Evolutionary conservation across 2,329 filamentous ascomycete genomes (phyloP), one percentile per base, ranked within the genome.

Genomic region (Colletotrichum trifolii): DNA sequence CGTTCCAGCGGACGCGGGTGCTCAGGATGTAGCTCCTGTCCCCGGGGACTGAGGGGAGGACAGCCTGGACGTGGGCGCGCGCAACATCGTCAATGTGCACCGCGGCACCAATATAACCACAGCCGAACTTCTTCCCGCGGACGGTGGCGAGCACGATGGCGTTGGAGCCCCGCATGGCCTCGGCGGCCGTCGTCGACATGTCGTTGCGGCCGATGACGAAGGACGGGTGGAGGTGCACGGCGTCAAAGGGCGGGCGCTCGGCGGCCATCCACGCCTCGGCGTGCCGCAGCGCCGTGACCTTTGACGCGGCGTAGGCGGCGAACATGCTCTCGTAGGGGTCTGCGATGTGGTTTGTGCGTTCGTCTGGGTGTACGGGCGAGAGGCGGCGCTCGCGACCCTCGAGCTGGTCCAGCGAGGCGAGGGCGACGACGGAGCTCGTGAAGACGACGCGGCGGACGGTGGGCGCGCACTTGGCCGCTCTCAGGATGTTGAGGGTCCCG

Each of bases 401-500:
- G 42, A 66, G 38, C 33, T 66, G 60, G 25, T 54, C 60, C 4
- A 67, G 55, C 7, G 60, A 53, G 4, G 54, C 3, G 40, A 62
- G 6, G 42, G 79, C 73, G 4, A 82, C 83, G 66, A 85, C 83
- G n/a, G 82, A 85, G 57, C 79, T 82, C 9, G 83, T 85, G 8
- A 83, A 74, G 9, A 86, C 78, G 13, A 85, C 75, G 33, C 79
- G 74, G 67, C 73, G 76, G 13, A 85, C 78, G 39, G 66, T 59
- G 12, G 57, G 49, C 6, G 54, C 69, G 17, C 74, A 71, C 62
- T 82, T 78, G 47, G 84, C 76, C 0, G 85, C 84, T 49, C 78
- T 74, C 7, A 89, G 77, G 8, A 88, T 73, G 4, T 80, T 80
- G 0, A 76, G 76, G 0, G 84, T 86, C 8, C 85, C 85, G 13